These are phyloP conservation scores for Neofusicoccum umdonicola DNA, from an alignment of 2,329 filamentous ascomycete species.

Conservation along the genomic window DNA sequence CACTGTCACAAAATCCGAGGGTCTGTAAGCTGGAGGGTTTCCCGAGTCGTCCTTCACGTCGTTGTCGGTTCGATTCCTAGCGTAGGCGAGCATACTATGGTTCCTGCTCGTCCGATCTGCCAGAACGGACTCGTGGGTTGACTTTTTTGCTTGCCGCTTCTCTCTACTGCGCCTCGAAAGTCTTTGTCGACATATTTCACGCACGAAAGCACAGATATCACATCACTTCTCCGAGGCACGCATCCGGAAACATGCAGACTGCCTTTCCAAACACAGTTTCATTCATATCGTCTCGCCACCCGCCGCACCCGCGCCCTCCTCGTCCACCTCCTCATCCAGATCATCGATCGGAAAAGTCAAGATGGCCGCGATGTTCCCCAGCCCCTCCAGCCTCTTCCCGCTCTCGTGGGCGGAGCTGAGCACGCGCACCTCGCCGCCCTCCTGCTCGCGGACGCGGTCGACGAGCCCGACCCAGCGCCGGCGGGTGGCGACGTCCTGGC, in stretches of 20 bases:
- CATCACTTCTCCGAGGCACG: neutral
- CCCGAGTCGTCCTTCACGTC: too few relatives aligned
- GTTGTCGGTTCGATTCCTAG: too few relatives aligned
- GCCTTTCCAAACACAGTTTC: neutral
- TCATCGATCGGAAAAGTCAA: constrained; percentile 85
- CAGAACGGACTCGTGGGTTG: too few relatives aligned
- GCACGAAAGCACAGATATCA: neutral
- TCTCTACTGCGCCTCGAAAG: too few relatives aligned
- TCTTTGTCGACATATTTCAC: neutral
- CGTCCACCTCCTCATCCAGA: constrained; percentile 66
- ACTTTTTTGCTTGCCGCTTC: too few relatives aligned
- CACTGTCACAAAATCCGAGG: too few relatives aligned
- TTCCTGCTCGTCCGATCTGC: too few relatives aligned
- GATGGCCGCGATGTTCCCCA: constrained; percentile 87
- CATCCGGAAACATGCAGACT: neutral
- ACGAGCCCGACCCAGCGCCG: constrained; percentile 82
- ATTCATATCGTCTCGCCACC: neutral
- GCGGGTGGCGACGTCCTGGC: constrained; percentile 71
- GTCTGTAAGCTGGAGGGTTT: too few relatives aligned
- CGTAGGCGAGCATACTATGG: too few relatives aligned
- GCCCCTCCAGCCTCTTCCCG: constrained; percentile 74
- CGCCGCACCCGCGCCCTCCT: neutral
- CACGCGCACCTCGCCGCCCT: constrained; percentile 85
- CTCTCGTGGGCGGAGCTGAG: constrained; percentile 93
- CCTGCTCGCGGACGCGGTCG: constrained; percentile 75